Conservation (phyloP, 768 basidiomycete species). For the Phanerochaete carnosa region DNA sequence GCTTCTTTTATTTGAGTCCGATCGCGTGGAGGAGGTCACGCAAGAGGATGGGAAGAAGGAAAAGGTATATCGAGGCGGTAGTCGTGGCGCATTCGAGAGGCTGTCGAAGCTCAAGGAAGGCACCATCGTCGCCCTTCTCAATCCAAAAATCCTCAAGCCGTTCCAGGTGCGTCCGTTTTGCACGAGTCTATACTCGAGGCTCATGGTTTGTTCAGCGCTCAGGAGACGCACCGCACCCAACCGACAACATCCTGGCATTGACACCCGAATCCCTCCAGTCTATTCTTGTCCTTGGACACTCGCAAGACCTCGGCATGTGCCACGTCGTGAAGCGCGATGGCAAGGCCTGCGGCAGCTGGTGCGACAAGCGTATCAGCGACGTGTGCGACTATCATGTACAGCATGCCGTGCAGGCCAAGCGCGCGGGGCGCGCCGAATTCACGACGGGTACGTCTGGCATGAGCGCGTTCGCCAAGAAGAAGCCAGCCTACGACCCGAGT, state of each 20-base stretch:
- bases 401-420: constrained; percentile 67
- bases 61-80: constrained; percentile 83
- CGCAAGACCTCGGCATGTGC: constrained; percentile 86
- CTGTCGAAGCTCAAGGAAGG: constrained; percentile 86
- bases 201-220: constrained; percentile 33
- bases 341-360: constrained; percentile 82
- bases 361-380: constrained; percentile 81
- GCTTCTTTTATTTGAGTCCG: constrained; percentile 86
- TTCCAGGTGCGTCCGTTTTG: constrained; percentile 55
- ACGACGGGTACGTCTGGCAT: constrained; percentile 76
- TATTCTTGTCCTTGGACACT: constrained; percentile 81
- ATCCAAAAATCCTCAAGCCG: constrained; percentile 84
- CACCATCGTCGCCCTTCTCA: constrained; percentile 85
- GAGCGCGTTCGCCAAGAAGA: constrained; percentile 47
- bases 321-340: constrained; percentile 75
- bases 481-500: constrained; percentile 59
- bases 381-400: constrained; percentile 94
- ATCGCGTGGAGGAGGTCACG: constrained; percentile 57
- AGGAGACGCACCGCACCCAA: constrained; percentile 65
- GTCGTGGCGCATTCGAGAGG: constrained; percentile 87
- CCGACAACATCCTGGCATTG: constrained; percentile 78
- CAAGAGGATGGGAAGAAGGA: constrained; percentile 49
- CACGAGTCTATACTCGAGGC: neutral
- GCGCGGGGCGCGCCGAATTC: constrained; percentile 85
- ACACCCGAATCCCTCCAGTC: constrained; percentile 81